These are phyloP conservation scores for Boletus rubescentipes DNA, from an alignment of 768 basidiomycete species.

Conservation along the genomic window DNA sequence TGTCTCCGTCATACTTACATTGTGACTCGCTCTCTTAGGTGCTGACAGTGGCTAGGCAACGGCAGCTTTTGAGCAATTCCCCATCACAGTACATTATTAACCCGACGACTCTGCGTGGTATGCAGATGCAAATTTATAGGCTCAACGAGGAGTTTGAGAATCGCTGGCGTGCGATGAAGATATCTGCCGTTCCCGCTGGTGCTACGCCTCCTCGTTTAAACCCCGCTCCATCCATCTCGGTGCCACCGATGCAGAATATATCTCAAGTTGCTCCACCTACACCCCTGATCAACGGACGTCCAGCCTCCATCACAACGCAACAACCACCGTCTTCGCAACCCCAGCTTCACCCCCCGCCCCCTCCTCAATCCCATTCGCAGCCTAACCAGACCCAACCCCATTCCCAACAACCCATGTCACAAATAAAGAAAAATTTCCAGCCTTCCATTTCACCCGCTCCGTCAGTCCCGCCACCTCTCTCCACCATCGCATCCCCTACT, in stretches of 20 bases:
- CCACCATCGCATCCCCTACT: slow-evolving; percentile 34
- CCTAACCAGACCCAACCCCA: slow-evolving; percentile 6
- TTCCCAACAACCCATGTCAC: slow-evolving; percentile 4
- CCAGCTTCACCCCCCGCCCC: slow-evolving; percentile 2
- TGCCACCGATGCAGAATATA: slow-evolving; percentile 20
- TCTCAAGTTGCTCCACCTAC: slow-evolving; percentile 21
- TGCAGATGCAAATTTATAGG: slow-evolving; percentile 43
- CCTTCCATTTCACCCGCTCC: slow-evolving; percentile 24
- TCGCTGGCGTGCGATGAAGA: slow-evolving; percentile 27
- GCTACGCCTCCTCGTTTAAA: slow-evolving; percentile 1
- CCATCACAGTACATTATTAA: slow-evolving; percentile 34
- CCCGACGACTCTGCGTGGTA: slow-evolving; percentile 41
- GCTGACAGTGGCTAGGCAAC: slow-evolving; percentile 40
- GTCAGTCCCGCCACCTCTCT: slow-evolving; percentile 13
- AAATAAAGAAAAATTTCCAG: slow-evolving; percentile 18
- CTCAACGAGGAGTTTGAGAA: slow-evolving; percentile 41
- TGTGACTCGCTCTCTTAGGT: slow-evolving; percentile 34
- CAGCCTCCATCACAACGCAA: slow-evolving; percentile 27
- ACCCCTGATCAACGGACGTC: slow-evolving; percentile 28
- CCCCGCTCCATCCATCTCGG: slow-evolving; percentile 10
- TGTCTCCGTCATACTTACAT: slow-evolving; percentile 6
- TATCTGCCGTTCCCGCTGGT: slow-evolving; percentile 4
- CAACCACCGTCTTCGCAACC: slow-evolving; percentile 10
- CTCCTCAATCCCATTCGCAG: slow-evolving; percentile 12
- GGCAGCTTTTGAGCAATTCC: slow-evolving; percentile 20